phyloP scores from a whole-genome alignment of 108 stramenopile species.

The Fragilaria crotonensis region DNA sequence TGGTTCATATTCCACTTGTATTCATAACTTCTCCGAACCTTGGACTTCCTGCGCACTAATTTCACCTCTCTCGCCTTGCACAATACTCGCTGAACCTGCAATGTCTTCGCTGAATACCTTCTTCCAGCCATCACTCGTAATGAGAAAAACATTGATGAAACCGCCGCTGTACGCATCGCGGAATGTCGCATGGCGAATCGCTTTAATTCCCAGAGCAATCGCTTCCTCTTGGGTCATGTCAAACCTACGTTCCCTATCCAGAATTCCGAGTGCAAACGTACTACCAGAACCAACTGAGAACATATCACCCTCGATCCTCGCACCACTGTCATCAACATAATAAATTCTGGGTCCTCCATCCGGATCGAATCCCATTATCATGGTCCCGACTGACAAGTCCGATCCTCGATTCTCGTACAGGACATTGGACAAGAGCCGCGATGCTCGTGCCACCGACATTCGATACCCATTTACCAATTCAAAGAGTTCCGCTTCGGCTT shows the following conservation, averaged over 20 bases:
- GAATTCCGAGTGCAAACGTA: slow-evolving; percentile 82
- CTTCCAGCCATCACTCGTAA: slow-evolving; percentile 66
- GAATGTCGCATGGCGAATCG: slow-evolving; percentile 85
- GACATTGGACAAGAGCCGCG: slow-evolving; percentile 52
- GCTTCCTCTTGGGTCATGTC: slow-evolving; percentile 76
- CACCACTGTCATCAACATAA: slow-evolving; percentile 78
- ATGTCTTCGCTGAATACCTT: slow-evolving; percentile 79
- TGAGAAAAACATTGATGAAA: slow-evolving; percentile 79
- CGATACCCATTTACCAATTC: slow-evolving; percentile 51
- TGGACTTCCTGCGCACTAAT: no score
- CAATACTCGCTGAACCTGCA: slow-evolving; percentile 32
- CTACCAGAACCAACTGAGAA: slow-evolving; percentile 83
- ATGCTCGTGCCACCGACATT: slow-evolving; percentile 71
- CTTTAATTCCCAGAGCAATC: slow-evolving; percentile 72
- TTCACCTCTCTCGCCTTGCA: no score
- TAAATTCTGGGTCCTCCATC: slow-evolving; percentile 49
- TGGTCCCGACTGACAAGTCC: slow-evolving; percentile 75
- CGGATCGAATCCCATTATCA: slow-evolving; percentile 80
- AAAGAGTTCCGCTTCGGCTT: slow-evolving; percentile 55
- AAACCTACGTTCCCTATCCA: slow-evolving; percentile 57
- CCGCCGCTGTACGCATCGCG: slow-evolving; percentile 82
- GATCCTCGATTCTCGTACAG: slow-evolving; percentile 49
- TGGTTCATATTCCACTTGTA: no score
- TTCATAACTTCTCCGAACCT: no score
- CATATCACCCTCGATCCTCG: slow-evolving; percentile 71